phyloP scores from a whole-genome alignment of 73 alveolate genomes.

The Symbiodinium natans region DNA sequence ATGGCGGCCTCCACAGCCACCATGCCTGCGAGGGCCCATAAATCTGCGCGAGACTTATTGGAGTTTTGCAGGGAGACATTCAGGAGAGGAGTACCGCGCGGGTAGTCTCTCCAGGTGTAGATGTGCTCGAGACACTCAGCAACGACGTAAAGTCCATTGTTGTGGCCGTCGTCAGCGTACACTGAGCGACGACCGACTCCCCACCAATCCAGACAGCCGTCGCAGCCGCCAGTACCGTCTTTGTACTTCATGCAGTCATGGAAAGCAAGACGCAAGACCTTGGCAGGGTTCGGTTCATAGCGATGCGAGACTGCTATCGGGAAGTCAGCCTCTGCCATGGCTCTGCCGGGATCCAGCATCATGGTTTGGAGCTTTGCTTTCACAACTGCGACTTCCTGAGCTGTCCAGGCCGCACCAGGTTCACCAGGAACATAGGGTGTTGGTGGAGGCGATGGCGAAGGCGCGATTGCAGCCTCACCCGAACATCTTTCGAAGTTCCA shows the following conservation, averaged over 20 bases:
- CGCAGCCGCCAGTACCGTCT: conserved; percentile 24
- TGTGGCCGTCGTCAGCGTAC: neutral
- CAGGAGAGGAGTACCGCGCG: neutral
- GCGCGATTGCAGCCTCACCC: conserved; percentile 14
- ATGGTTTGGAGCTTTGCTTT: neutral
- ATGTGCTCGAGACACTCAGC: neutral
- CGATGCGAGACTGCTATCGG: neutral
- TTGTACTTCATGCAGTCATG: neutral
- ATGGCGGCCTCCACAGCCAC: neutral
- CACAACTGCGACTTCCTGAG: neutral
- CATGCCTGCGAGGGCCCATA: neutral
- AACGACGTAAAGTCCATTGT: neutral
- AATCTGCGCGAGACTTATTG: conserved; percentile 1
- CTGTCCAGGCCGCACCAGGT: conserved; percentile 14
- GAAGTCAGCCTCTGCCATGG: neutral
- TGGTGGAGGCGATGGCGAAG: conserved; percentile 11
- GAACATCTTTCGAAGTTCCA: conserved; percentile 3
- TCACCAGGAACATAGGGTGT: conserved; percentile 1
- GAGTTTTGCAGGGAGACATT: neutral
- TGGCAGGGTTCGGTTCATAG: neutral
- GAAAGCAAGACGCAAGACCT: neutral
- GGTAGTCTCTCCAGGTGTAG: neutral
- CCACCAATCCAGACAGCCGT: neutral
- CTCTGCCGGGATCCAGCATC: neutral
- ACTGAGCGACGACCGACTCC: no score